Evolutionary conservation across 768 basidiomycete genomes (phyloP), one percentile per base, ranked within the genome.

Genomic region (Chalciporus piperatus): DNA sequence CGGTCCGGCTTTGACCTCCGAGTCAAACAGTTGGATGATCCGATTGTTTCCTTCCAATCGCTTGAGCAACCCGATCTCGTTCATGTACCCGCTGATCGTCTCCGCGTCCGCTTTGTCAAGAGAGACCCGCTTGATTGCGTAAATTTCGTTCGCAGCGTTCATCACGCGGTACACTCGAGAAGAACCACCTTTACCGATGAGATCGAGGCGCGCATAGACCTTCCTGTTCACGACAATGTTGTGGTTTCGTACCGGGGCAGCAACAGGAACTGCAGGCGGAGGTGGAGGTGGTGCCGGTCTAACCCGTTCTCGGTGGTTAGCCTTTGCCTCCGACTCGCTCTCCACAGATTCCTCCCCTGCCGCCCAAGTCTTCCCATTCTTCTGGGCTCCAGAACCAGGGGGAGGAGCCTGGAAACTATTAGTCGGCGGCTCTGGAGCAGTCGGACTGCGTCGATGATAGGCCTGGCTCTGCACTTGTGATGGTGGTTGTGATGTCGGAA

Each of bases 161-260:
- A 98, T 77, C 8, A 97, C 94, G 20, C 92, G 87, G 68, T 86
- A 99, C 37, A 99, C 96, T 43, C 90, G 87, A n/a, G 94, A 97
- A 9, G 93, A 88, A 0, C 96, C 96, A 39, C 96, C 96, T 62
- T 87, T 91, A 37, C 96, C 96, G 48, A 98, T 85, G 71, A 91
- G 76, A 64, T 93, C 91, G 3, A 98, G 77, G 2, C 92, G 84
- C 25, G 85, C 85, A 56, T 98, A 98, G 0, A 78, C 69, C 60
- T 83, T 87, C 66, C 84, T 89, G 74, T 95, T 95, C 10, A 69
- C 67, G 41, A 67, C 61, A 35, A 69, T 70, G 35, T 71, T 70
- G 58, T 71, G 70, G 48, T 76, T 75, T 23, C 76, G 74, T 52
- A 73, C 51, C 3, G 74, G 64, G 41, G 40, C 58, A 2, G 58